phyloP scores from a whole-genome alignment of 495 filamentous ascomycete genomes.

The Poronia punctata region DNA sequence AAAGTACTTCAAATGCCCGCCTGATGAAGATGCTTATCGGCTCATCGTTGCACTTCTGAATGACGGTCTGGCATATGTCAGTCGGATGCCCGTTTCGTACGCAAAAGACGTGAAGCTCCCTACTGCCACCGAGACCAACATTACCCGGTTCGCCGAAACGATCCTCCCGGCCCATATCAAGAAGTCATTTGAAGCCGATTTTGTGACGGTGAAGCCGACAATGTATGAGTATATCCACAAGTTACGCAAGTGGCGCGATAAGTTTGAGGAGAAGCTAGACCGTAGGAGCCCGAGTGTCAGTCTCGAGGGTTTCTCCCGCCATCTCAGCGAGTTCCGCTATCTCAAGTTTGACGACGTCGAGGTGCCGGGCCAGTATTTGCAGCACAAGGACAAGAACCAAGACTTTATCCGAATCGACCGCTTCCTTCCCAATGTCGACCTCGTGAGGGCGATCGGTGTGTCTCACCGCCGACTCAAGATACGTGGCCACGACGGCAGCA shows the following conservation, averaged over 20 bases:
- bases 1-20: conserved; percentile 97
- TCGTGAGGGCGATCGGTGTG: conserved; percentile 78
- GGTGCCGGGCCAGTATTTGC: conserved; percentile 91
- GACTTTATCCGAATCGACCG: conserved; percentile 96
- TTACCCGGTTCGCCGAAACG: conserved; percentile 92
- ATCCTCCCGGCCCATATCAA: conserved; percentile 89
- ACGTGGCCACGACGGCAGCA: conserved; percentile 92
- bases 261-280: conserved; percentile 96
- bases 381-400: conserved; percentile 96
- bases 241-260: conserved; percentile 89
- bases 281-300: conserved; percentile 60
- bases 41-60: conserved; percentile 96
- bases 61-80: conserved; percentile 83
- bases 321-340: conserved; percentile 93
- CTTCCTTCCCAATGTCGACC: conserved; percentile 88
- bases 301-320: conserved; percentile 75
- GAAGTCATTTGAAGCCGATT: conserved; percentile 90
- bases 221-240: conserved; percentile 98
- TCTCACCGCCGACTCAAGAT: conserved; percentile 92
- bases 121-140: conserved; percentile 84
- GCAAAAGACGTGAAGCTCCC: conserved; percentile 89
- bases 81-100: conserved; percentile 76
- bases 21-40: conserved; percentile 95
- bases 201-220: conserved; percentile 85
- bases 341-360: conserved; percentile 98